phyloP scores from a whole-genome alignment of 116 monocot genomes.

The Thalassia testudinum region DNA sequence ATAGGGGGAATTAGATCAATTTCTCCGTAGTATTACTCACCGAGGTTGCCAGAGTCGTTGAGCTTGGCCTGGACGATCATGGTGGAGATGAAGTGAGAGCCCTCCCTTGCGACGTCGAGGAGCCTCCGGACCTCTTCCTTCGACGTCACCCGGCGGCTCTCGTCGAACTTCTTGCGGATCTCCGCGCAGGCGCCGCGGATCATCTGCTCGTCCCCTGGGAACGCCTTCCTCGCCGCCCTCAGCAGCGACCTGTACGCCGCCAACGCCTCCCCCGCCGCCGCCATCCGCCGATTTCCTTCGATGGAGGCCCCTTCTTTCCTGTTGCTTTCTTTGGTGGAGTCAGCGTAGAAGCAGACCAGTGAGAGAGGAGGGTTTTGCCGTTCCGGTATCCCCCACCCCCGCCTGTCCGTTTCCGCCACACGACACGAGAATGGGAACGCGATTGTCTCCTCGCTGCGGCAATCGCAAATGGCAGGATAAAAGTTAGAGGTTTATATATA shows the following conservation, averaged over 20 bases:
- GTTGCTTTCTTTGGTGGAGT: too few species aligned
- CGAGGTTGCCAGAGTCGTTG: slow-evolving; percentile 44
- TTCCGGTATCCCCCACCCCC: too few species aligned
- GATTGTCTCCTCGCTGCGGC: too few species aligned
- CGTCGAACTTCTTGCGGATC: slow-evolving; percentile 84
- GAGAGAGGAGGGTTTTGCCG: too few species aligned
- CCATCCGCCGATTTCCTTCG: not conserved
- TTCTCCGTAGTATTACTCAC: too few species aligned
- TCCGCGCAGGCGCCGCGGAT: slow-evolving; percentile 45
- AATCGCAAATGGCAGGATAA: too few species aligned
- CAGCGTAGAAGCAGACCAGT: too few species aligned
- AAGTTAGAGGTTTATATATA: too few species aligned
- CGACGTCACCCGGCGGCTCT: slow-evolving; percentile 34
- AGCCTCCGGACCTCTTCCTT: slow-evolving; percentile 37
- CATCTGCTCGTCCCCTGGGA: slow-evolving; percentile 75
- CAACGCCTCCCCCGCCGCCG: slow-evolving; percentile 24
- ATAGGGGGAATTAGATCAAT: too few species aligned
- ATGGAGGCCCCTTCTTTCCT: too few species aligned
- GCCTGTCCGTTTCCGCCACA: too few species aligned
- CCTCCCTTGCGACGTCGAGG: slow-evolving; percentile 70
- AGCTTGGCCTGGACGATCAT: slow-evolving; percentile 86
- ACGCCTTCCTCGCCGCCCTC: slow-evolving; percentile 71
- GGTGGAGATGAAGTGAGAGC: slow-evolving; percentile 63
- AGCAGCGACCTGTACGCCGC: slow-evolving; percentile 68
- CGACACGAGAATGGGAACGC: too few species aligned